Evolutionary conservation across 2,329 filamentous ascomycete species (phyloP).

Genomic region (Penicillium brevicompactum): DNA sequence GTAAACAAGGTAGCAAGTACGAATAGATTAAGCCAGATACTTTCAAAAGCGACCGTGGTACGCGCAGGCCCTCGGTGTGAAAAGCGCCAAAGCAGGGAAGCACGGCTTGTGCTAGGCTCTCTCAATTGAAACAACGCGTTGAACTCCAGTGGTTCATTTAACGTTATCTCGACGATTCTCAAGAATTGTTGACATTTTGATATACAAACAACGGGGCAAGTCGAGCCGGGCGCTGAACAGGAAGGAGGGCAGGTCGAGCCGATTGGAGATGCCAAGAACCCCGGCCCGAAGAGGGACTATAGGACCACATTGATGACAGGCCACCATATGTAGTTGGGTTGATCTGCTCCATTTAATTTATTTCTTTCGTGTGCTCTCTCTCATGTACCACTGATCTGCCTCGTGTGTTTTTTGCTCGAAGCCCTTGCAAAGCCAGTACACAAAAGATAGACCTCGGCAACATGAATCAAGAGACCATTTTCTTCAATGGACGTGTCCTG

Average conservation of each 20-base stretch:
- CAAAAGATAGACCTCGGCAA: neutral
- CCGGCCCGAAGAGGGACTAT: neutral
- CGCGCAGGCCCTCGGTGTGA: too few relatives aligned
- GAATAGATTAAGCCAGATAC: too few relatives aligned
- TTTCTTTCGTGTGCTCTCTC: neutral
- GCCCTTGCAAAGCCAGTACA: neutral
- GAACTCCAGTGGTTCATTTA: too few relatives aligned
- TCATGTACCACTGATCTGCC: neutral
- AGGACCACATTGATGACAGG: neutral
- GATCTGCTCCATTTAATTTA: neutral
- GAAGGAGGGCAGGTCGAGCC: neutral
- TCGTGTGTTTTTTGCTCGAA: neutral
- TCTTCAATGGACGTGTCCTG: constrained; percentile 6
- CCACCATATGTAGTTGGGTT: neutral
- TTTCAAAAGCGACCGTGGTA: too few relatives aligned
- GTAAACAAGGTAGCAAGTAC: too few relatives aligned
- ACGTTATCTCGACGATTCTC: neutral
- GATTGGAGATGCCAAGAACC: neutral
- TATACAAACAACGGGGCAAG: neutral
- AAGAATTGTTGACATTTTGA: neutral
- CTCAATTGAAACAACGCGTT: too few relatives aligned
- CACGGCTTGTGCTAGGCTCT: too few relatives aligned
- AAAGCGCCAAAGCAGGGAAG: too few relatives aligned
- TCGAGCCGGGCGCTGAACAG: neutral
- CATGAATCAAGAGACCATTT: neutral